phyloP scores from a whole-genome alignment of 176 grass and related monocot species.

The Zea mays region DNA sequence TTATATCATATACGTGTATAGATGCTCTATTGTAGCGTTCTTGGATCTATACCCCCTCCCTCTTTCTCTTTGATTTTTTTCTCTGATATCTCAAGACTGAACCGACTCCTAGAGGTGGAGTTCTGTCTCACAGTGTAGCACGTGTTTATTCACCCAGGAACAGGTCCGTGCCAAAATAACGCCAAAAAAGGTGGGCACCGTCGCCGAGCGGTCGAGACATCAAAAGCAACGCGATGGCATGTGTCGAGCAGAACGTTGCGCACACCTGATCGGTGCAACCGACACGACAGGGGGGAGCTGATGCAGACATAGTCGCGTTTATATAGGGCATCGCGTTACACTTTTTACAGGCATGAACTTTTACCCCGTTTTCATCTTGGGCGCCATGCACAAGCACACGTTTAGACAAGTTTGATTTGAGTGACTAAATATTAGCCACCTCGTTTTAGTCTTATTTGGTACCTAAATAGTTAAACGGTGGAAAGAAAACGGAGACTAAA shows the following conservation, averaged over 20 bases:
- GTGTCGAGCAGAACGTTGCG: background rate
- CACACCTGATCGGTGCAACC: background rate
- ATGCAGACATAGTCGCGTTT: background rate
- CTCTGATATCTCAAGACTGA: too few species aligned
- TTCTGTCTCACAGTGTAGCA: background rate
- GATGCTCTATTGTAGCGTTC: too few species aligned
- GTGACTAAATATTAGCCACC: too few species aligned
- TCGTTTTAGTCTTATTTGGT: too few species aligned
- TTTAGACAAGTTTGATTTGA: background rate
- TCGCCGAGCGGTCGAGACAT: background rate
- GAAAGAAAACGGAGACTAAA: too few species aligned
- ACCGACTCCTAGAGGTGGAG: too few species aligned
- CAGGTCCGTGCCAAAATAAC: background rate
- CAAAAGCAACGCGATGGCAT: background rate
- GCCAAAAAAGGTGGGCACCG: background rate
- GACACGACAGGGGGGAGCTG: background rate
- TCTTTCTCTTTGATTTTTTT: too few species aligned
- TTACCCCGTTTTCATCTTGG: background rate
- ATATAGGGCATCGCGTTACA: background rate
- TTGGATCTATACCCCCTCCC: too few species aligned
- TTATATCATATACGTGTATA: too few species aligned
- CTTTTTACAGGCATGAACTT: background rate
- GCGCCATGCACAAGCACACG: background rate
- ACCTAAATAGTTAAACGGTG: too few species aligned
- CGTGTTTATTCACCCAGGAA: background rate